Conservation (phyloP, 2,329 filamentous ascomycete genomes). For the Huntiella abstrusa region DNA sequence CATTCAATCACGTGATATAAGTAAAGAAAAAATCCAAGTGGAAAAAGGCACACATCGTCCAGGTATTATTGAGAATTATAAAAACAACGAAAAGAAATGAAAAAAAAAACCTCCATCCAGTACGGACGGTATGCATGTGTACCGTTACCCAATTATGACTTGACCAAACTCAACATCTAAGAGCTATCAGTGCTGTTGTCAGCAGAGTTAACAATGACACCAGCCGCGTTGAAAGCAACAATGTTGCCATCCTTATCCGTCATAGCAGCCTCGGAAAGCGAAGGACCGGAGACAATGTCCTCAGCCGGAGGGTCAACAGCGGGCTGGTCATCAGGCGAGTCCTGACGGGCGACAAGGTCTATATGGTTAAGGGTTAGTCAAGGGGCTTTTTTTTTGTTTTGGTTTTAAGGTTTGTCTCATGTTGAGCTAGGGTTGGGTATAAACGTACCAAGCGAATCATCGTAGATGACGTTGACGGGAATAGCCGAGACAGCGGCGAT, state of each 20-base stretch:
- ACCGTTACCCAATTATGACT: too few relatives aligned
- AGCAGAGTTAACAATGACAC: slow-evolving; percentile 24
- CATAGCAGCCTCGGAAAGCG: slow-evolving; percentile 27
- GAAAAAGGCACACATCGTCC: too few relatives aligned
- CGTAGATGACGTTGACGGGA: slow-evolving; percentile 11
- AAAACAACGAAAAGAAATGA: neutral
- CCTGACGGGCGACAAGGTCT: slow-evolving; percentile 20
- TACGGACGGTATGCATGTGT: too few relatives aligned
- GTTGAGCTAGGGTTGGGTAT: neutral
- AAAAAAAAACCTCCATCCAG: neutral
- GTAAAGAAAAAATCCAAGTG: too few relatives aligned
- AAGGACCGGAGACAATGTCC: slow-evolving; percentile 13
- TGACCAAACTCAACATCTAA: slow-evolving; percentile 4
- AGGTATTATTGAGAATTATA: too few relatives aligned
- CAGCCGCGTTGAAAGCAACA: slow-evolving; percentile 24
- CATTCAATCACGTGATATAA: too few relatives aligned
- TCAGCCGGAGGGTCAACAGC: slow-evolving; percentile 3
- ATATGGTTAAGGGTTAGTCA: slow-evolving; percentile 9
- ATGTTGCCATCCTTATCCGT: slow-evolving; percentile 25
- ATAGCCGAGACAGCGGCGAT: slow-evolving; percentile 27
- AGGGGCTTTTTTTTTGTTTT: too few relatives aligned
- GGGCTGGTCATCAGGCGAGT: neutral
- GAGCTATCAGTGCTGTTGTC: slow-evolving; percentile 15
- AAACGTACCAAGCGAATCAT: neutral
- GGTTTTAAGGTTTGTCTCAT: too few relatives aligned